Evolutionary conservation across 139 green algal genomes (phyloP), one percentile per base, ranked within the genome.

Genomic region (Chlamydomonas schloesseri): DNA sequence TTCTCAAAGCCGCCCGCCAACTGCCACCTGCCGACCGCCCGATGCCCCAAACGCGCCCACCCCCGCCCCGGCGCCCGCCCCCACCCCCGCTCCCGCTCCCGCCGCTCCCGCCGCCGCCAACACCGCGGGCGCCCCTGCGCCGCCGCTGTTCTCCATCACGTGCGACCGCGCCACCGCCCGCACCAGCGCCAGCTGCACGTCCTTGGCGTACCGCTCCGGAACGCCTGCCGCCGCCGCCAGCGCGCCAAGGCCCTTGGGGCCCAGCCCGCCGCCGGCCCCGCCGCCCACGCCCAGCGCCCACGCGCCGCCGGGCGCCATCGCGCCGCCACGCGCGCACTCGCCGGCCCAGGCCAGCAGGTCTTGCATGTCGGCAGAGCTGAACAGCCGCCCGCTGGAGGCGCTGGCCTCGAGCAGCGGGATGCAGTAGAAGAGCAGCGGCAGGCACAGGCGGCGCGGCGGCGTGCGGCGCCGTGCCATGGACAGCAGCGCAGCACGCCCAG

Each of bases 121-220:
- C n/a, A n/a, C n/a, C n/a, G n/a, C n/a, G n/a, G n/a, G n/a, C n/a
- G n/a, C n/a, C n/a, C n/a, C n/a, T n/a, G 23, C 70, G 8, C 37
- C 26, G 24, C 73, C 53, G 53, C 73, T 81, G 53, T 69, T 5
- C 62, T 84, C 55, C 60, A 84, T 28, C 42, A 90, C 71, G 70
- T 92, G 86, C 13, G 83, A 70, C 29, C 83, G 81, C n/a, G 84
- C 88, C 76, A 90, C 24, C 17, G 74, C 75, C 23, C 90, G 78
- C 34, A 84, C 84, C 46, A 93, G 77, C 34, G 87, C 84, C 81
- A 91, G 65, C 53, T 74, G 80, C 71, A 93, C 85, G 15, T 90
- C 87, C 65, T 78, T 80, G 20, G 78, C 71, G 46, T 88, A 81
- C 28, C 73, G 75, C 17, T 70, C 70, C 31, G 81, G 72, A 64